Conservation (phyloP, 805 yeast species). For the Isabelozyma pseudorhagii region DNA sequence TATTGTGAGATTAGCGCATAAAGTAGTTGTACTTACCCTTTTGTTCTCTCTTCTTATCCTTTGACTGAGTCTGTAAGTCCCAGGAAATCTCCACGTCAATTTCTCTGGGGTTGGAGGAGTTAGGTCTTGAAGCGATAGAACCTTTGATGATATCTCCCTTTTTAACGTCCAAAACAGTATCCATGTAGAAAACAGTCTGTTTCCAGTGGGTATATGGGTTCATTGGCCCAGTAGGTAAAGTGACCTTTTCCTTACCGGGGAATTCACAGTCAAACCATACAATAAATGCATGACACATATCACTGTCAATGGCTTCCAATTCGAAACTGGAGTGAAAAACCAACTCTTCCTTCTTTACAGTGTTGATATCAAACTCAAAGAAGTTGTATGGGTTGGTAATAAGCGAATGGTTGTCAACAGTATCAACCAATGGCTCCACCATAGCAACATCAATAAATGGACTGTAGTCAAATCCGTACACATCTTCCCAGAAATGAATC, state of each 20-base stretch:
- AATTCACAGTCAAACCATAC: slow-evolving; percentile 95
- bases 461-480: slow-evolving; percentile 93
- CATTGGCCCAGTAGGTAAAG: slow-evolving; percentile 92
- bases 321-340: slow-evolving; percentile 71
- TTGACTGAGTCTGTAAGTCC: slow-evolving; percentile 43
- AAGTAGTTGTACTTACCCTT: slow-evolving; percentile 63
- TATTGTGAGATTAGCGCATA: slow-evolving; percentile 51
- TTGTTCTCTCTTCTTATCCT: slow-evolving; percentile 50
- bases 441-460: slow-evolving; percentile 85
- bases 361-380: slow-evolving; percentile 84
- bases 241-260: slow-evolving; percentile 65
- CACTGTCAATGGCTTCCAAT: slow-evolving; percentile 72
- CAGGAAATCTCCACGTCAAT: slow-evolving; percentile 75
- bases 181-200: slow-evolving; percentile 91
- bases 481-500: slow-evolving; percentile 92
- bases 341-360: slow-evolving; percentile 78
- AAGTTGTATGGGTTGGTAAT: slow-evolving; percentile 74
- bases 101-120: slow-evolving; percentile 78
- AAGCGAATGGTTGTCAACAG: slow-evolving; percentile 70
- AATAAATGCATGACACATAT: slow-evolving; percentile 81
- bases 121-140: slow-evolving; percentile 71
- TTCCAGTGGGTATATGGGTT: slow-evolving; percentile 97
- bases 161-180: slow-evolving; percentile 72
- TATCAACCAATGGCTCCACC: slow-evolving; percentile 93
- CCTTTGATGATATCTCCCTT: slow-evolving; percentile 77